Conservation (phyloP, 169 alveolate species). For the Eimeria maxima region DNA sequence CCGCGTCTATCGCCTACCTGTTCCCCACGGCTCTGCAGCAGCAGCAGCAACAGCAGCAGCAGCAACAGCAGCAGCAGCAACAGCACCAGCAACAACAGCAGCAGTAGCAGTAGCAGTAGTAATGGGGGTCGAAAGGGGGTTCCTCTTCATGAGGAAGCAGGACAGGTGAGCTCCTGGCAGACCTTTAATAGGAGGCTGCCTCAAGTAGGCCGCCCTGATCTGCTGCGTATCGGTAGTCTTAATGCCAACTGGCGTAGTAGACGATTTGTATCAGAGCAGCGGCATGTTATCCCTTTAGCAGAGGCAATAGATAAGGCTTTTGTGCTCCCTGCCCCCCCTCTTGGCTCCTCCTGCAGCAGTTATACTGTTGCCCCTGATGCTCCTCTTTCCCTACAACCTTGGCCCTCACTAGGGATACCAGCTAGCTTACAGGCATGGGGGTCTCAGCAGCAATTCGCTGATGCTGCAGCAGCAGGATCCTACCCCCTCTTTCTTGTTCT, state of each 20-base stretch:
- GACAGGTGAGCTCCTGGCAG: constrained; percentile 19
- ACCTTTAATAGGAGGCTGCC: constrained; percentile 40
- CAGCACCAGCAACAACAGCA: constrained; percentile 8
- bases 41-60: constrained; percentile 9
- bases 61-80: constrained; percentile 26
- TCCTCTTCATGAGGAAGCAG: constrained; percentile 1
- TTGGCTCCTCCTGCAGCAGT: constrained; percentile 31
- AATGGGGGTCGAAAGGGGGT: constrained; percentile 9
- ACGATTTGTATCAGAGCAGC: not conserved
- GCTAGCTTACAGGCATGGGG: constrained; percentile 8
- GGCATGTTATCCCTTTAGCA: not conserved
- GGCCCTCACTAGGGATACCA: constrained; percentile 5
- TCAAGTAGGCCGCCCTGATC: not conserved
- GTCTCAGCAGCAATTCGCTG: not conserved
- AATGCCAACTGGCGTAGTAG: constrained; percentile 35
- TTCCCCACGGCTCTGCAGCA: constrained; percentile 17
- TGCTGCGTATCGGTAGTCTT: constrained; percentile 27
- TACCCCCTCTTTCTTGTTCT: constrained; percentile 2
- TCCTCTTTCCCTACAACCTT: not conserved
- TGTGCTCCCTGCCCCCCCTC: constrained; percentile 31
- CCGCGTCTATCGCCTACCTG: constrained; percentile 46
- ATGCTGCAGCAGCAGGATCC: not conserved
- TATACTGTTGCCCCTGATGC: constrained; percentile 48
- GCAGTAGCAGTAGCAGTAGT: not conserved
- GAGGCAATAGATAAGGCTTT: constrained; percentile 41